Base-by-base conservation (phyloP, 1,284 basidiomycete genomes). In the Ceratobasidium sp. region DNA sequence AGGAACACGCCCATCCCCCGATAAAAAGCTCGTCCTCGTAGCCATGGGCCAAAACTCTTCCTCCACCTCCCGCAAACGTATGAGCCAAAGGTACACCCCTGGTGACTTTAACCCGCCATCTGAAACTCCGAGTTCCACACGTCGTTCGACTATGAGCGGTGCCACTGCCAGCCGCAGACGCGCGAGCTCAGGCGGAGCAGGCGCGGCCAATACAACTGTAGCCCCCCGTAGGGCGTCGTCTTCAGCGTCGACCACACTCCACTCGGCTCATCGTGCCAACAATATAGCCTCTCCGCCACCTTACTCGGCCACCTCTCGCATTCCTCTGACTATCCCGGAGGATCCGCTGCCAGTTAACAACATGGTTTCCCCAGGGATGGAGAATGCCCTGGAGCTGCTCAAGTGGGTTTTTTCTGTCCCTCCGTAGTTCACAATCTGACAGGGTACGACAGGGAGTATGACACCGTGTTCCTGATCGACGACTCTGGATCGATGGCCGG, bases 401-500 rank as follows among this genome's bases (percentile, higher is more conserved):
- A 71, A 71, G 66, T 71, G 22, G 41, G 65, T 59, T 27, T 69
- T 58, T 27, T 29, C 22, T 64, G 13, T 14, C 3, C 16, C 13
- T 16, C 16, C 41, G 2, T 54, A 7, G 49, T 16, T 22, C 16
- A 22, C 2, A 22, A 9, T 51, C 65, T 48, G 1, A 65, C 46
- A 24, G 16, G 9, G 31, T 31, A 2, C 9, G 46, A 27, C 31
- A 71, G 66, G 34, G 49, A 31, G 31, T 71, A 71, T 49, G 66
- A 71, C 27, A 71, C 66, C 14, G 66, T 88, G 9, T 81, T 89
- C 49, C 77, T 88, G 34, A 81, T 89, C 58, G 88, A 90, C 78
- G 89, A 90, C 78, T 89, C 88, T 0, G 80, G 78, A 8, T 89
- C 88, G 9, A 90, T 90, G 88, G 72, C 76, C 11, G 84, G 83